These are phyloP conservation scores for Penicillium goetzii DNA, from an alignment of 495 filamentous ascomycete genomes.

Conservation along the genomic window DNA sequence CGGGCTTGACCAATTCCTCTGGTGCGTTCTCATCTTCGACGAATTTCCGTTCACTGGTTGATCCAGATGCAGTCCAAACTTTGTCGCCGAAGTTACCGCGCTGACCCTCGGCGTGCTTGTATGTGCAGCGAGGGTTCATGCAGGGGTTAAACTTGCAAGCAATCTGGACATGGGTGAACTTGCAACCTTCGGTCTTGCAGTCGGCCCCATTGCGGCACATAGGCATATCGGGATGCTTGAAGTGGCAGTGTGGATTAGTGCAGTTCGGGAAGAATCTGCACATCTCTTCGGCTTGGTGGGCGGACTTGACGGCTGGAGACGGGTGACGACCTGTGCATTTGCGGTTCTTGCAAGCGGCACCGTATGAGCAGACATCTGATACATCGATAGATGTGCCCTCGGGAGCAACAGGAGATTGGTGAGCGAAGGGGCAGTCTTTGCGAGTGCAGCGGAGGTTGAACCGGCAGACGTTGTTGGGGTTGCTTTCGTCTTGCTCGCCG, in stretches of 20 bases:
- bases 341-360: slow-evolving; percentile 88
- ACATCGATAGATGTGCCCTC: slow-evolving; percentile 80
- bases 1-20: slow-evolving; percentile 83
- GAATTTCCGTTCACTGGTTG: slow-evolving; percentile 90
- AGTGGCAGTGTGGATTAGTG: slow-evolving; percentile 81
- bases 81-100: slow-evolving; percentile 78
- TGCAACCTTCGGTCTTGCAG: slow-evolving; percentile 81
- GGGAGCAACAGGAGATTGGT: slow-evolving; percentile 90
- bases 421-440: slow-evolving; percentile 86
- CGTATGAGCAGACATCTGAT: slow-evolving; percentile 79
- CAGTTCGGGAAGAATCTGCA: slow-evolving; percentile 97
- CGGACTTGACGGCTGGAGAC: slow-evolving; percentile 78
- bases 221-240: slow-evolving; percentile 79
- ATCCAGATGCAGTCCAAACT: slow-evolving; percentile 75
- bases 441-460: slow-evolving; percentile 89
- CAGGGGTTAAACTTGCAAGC: slow-evolving; percentile 93
- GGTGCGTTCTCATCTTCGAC: slow-evolving; percentile 65
- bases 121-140: slow-evolving; percentile 79
- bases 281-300: slow-evolving; percentile 79
- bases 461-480: slow-evolving; percentile 63
- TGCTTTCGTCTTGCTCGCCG: slow-evolving; percentile 58
- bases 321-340: slow-evolving; percentile 94
- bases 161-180: slow-evolving; percentile 81
- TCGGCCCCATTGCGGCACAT: slow-evolving; percentile 93
- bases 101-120: slow-evolving; percentile 93